Percentiles rank a stretch among this genome's conserved stretches.
Evolutionary conservation across 768 basidiomycete species (phyloP).

Genomic region (Fomitopsis pulvina): DNA sequence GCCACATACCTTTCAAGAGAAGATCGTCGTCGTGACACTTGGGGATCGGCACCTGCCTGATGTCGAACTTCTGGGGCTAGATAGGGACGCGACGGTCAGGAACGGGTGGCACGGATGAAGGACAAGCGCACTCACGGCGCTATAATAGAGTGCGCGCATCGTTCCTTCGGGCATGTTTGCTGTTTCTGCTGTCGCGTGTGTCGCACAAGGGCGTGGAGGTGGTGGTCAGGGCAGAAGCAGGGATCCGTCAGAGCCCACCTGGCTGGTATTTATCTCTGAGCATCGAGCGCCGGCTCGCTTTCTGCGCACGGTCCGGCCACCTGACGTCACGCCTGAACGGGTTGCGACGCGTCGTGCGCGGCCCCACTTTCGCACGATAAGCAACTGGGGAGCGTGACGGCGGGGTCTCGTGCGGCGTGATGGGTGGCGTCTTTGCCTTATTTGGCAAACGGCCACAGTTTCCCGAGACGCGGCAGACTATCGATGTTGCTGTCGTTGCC

Average conservation of each 20-base stretch:
- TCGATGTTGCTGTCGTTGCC: neutral
- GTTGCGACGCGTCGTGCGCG: neutral
- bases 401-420: constrained; percentile 2
- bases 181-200: neutral
- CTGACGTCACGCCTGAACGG: constrained; percentile 1
- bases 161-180: constrained; percentile 46
- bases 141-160: constrained; percentile 76
- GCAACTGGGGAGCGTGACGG: neutral
- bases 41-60: constrained; percentile 65
- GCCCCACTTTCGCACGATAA: neutral
- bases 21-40: constrained; percentile 62
- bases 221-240: constrained; percentile 4
- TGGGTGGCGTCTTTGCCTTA: constrained; percentile 1
- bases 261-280: constrained; percentile 18
- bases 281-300: constrained; percentile 1
- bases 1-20: constrained; percentile 56
- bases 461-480: neutral
- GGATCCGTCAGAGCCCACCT: constrained; percentile 1
- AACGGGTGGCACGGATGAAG: neutral
- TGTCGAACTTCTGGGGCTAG: constrained; percentile 62
- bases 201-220: constrained; percentile 4
- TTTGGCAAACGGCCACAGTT: neutral
- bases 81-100: constrained; percentile 14
- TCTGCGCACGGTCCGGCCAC: constrained; percentile 1
- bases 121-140: constrained; percentile 35